Conservation (phyloP, 768 basidiomycete species). For the Lepiota venenata region DNA sequence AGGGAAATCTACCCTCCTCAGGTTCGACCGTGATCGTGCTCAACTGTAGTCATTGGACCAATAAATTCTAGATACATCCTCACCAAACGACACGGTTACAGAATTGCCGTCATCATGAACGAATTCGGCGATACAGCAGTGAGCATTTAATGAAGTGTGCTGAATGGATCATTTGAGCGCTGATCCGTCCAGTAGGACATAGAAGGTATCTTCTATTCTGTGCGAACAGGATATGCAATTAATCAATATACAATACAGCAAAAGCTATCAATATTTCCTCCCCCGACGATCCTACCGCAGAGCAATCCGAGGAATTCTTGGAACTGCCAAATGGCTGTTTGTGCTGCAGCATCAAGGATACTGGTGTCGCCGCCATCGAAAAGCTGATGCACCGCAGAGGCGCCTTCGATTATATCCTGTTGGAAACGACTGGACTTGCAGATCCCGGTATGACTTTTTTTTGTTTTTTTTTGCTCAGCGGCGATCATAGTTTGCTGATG, state of each 20-base stretch:
- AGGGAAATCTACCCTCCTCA: constrained; percentile 91
- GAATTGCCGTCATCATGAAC: constrained; percentile 98
- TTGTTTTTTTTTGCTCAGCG: neutral
- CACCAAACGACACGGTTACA: constrained; percentile 90
- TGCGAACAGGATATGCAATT: neutral
- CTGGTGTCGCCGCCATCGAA: constrained; percentile 91
- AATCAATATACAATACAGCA: constrained; percentile 40
- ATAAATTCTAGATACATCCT: constrained; percentile 64
- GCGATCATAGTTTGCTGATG: neutral
- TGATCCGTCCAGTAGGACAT: constrained; percentile 59
- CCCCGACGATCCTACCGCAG: constrained; percentile 54
- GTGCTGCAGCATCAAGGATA: constrained; percentile 98
- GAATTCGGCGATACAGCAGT: constrained; percentile 96
- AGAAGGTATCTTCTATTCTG: constrained; percentile 57
- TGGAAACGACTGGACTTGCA: constrained; percentile 95
- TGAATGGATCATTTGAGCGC: constrained; percentile 10
- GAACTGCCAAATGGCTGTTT: constrained; percentile 95
- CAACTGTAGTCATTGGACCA: neutral
- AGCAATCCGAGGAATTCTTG: constrained; percentile 79
- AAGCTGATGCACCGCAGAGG: constrained; percentile 85
- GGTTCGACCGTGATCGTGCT: constrained; percentile 36
- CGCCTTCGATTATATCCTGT: constrained; percentile 89
- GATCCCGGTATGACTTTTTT: constrained; percentile 68
- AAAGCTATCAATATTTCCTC: constrained; percentile 84
- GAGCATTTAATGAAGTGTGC: constrained; percentile 25